Conservation (phyloP, 2,329 filamentous ascomycete species). For the Xylariaceae sp. region DNA sequence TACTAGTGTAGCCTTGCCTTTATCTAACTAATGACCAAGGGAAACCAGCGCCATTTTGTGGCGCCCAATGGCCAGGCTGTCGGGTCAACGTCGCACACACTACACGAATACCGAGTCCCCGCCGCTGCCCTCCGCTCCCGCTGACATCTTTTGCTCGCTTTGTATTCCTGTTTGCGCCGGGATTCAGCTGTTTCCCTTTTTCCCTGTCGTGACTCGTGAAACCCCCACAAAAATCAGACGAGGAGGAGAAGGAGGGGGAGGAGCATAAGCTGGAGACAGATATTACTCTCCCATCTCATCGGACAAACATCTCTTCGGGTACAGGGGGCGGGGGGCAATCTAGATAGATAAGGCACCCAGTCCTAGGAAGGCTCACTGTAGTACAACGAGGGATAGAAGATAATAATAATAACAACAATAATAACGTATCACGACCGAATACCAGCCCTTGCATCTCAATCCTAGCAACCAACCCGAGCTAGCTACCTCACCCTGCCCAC, state of each 20-base stretch:
- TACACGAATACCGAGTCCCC: not conserved
- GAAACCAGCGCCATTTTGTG: constrained; percentile 1
- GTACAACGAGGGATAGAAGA: not conserved
- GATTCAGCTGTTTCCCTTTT: not conserved
- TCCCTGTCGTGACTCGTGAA: not conserved
- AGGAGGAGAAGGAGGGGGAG: no score
- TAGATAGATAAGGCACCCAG: no score
- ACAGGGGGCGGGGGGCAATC: no score
- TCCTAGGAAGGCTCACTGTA: no score
- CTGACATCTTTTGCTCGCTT: not conserved
- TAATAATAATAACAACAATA: not conserved
- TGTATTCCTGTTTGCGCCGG: not conserved
- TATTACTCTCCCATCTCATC: no score
- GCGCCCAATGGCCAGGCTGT: constrained; percentile 21
- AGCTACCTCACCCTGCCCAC: not conserved
- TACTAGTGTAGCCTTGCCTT: not conserved
- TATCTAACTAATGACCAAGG: no score
- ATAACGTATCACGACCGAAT: not conserved
- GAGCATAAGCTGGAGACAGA: no score
- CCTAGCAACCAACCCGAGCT: not conserved
- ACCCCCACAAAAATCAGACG: no score
- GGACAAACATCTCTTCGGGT: no score
- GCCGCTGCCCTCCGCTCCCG: no score
- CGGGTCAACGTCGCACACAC: constrained; percentile 17
- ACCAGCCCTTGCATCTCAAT: not conserved